These are phyloP conservation scores for Ogataea salicorniae DNA, from an alignment of 805 yeast genomes.

Conservation along the genomic window DNA sequence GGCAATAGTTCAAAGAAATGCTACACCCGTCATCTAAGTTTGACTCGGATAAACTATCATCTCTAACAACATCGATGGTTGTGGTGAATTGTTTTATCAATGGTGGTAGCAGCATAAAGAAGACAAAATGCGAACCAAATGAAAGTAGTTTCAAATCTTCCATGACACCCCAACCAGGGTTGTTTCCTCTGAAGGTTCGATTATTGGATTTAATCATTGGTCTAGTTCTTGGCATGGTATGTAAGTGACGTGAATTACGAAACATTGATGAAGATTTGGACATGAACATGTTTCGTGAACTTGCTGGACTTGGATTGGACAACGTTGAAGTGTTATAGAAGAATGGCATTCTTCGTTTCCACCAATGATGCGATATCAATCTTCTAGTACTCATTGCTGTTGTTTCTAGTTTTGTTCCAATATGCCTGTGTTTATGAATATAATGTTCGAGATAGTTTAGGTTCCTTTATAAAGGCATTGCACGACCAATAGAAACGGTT, in stretches of 20 bases:
- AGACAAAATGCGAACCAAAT: slow-evolving; percentile 28
- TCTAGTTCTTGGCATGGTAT: slow-evolving; percentile 5
- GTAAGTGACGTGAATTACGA: slow-evolving; percentile 7
- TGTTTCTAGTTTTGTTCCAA: no score
- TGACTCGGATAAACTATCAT: slow-evolving; percentile 21
- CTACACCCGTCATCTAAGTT: background rate
- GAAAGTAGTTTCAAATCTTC: slow-evolving; percentile 28
- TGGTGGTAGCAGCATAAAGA: slow-evolving; percentile 27
- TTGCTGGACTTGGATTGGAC: background rate
- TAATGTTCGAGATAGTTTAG: background rate
- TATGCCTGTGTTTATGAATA: background rate
- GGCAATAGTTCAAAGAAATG: background rate
- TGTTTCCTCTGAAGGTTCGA: background rate
- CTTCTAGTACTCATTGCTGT: background rate
- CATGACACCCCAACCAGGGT: slow-evolving; percentile 20
- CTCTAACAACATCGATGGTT: slow-evolving; percentile 25
- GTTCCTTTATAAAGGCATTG: background rate
- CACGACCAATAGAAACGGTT: background rate
- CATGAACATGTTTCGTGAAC: background rate
- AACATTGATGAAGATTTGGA: background rate
- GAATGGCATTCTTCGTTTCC: background rate
- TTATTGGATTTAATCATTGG: no score
- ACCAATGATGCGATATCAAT: background rate
- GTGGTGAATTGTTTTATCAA: slow-evolving; percentile 25
- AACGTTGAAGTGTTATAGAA: background rate